Base-by-base conservation (phyloP, 140 eudicot genomes). In the Stevia rebaudiana region DNA sequence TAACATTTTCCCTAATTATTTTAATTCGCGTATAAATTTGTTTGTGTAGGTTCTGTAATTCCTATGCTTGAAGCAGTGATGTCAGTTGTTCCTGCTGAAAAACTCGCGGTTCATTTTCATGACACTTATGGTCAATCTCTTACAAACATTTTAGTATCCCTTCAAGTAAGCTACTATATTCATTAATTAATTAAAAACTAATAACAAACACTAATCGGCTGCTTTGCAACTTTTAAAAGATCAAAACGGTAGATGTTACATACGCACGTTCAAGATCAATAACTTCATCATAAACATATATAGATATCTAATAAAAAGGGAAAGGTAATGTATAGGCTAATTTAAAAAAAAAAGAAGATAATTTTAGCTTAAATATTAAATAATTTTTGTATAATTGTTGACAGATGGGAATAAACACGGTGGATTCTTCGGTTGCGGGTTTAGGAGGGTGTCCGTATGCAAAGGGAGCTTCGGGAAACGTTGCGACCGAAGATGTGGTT, bases 101-200 rank as follows among this genome's bases (percentile, higher is more conserved):
- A 77, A 70, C 86, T 84, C 72, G 95, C 94, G 11, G 94, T 87
- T 22, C 95, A 87, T 61, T 87, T 87, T 47, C 95, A 87, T 44
- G 95, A 88, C 75, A 88, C 95, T 6, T 88, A 88, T 42, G 94
- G 95, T 16, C 95, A 87, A 68, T 80, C 95, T 55, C 95, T 84
- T 74, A 76, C 95, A 0, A 88, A 88, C 61, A 88, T 88, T 19
- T 50, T 88, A 36, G 75, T 79, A 18, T 82, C 94, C 17, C 89
- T 88, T 66, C 95, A 88, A 52, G 95, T 84, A 51, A 84, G 88
- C 69, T 68, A n/a, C n/a, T n/a, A n/a, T n/a, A n/a, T n/a, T n/a
- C n/a, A n/a, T n/a, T n/a, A n/a, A n/a, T n/a, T n/a, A n/a, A n/a
- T n/a, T n/a, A n/a, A n/a, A n/a, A n/a, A n/a, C n/a, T n/a, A n/a